Evolutionary conservation across 768 basidiomycete species (phyloP), one percentile per base, ranked within the genome.

Genomic region (Lactarius sp.): DNA sequence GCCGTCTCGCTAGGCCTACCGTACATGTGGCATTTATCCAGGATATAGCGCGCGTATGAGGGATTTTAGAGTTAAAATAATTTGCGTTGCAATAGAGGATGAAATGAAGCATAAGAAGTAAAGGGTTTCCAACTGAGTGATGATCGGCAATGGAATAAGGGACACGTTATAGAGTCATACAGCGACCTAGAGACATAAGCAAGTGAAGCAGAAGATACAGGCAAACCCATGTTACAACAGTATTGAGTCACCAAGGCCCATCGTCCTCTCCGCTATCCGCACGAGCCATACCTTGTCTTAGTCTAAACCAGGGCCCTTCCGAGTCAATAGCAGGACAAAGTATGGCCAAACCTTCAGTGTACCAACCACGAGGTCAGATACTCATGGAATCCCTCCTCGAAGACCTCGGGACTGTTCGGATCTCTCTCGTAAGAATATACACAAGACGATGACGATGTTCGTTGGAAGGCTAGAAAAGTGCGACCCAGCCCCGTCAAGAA

Each of bases 311-410:
- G 87, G 83, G 37, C 85, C 86, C 72, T 82, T 85, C 61, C 22
- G 22, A 2, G 22, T 27, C 22, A 96, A 75, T 77, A 96, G 84
- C 64, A 83, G 77, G 13, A 85, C 90, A 73, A 92, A 85, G 62
- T 86, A 83, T 49, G 80, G 73, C 77, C 88, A 87, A 0, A 94
- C 96, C 70, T 87, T 87, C 9, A 95, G 95, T 52, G 89, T 90
- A 73, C 98, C 94, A 69, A 94, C 87, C 36, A 88, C 86, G 61
- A 94, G 83, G 71, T 98, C 94, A 98, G 80, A 60, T 86, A 75
- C 74, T 93, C 91, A 52, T 71, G 71, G 73, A 96, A 85, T 14
- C 92, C 92, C 62, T 86, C 81, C 75, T 92, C 87, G 73, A 97
- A 86, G 3, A 81, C 74, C 5, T 80, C 81, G 4, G 79, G 55